Evolutionary conservation across 306 rosid genomes (phyloP).

Genomic region (Gastrolobium bilobum): DNA sequence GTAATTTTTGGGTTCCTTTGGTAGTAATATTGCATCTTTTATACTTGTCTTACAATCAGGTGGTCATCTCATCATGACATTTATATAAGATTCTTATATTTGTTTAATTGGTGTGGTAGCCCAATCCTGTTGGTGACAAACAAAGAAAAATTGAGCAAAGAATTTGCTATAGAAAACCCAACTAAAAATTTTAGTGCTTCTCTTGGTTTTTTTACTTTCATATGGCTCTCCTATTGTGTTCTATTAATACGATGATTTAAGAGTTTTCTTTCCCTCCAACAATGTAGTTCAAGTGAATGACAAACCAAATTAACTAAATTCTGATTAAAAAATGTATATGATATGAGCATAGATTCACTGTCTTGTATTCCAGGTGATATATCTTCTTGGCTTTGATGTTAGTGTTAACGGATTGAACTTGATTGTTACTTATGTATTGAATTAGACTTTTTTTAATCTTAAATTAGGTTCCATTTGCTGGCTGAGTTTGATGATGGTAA

Average conservation of each 20-base stretch:
- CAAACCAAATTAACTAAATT: constrained; percentile 16
- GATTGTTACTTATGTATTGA: constrained; percentile 34
- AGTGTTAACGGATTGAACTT: constrained; percentile 8
- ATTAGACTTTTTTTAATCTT: constrained; percentile 16
- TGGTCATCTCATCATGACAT: constrained; percentile 37
- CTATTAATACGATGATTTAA: constrained; percentile 9
- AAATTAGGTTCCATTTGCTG: constrained; percentile 79
- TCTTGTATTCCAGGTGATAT: constrained; percentile 28
- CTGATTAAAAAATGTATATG: constrained; percentile 16
- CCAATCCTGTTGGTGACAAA: background rate
- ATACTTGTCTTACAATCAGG: constrained; percentile 1
- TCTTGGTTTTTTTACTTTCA: constrained; percentile 8
- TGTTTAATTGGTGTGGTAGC: constrained; percentile 10
- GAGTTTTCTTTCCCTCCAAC: background rate
- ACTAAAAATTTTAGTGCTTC: constrained; percentile 4
- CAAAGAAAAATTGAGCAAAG: background rate
- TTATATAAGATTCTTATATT: constrained; percentile 29
- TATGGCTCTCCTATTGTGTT: constrained; percentile 20
- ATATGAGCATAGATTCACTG: constrained; percentile 1
- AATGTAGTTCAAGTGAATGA: constrained; percentile 19
- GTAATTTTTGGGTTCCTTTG: constrained; percentile 6
- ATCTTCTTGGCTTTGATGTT: constrained; percentile 38
- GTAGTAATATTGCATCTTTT: constrained; percentile 1
- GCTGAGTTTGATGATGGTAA: constrained; percentile 80
- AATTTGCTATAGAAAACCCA: background rate